Conservation (phyloP, 257 asterid genomes). For the Solanum bulbocastanum region DNA sequence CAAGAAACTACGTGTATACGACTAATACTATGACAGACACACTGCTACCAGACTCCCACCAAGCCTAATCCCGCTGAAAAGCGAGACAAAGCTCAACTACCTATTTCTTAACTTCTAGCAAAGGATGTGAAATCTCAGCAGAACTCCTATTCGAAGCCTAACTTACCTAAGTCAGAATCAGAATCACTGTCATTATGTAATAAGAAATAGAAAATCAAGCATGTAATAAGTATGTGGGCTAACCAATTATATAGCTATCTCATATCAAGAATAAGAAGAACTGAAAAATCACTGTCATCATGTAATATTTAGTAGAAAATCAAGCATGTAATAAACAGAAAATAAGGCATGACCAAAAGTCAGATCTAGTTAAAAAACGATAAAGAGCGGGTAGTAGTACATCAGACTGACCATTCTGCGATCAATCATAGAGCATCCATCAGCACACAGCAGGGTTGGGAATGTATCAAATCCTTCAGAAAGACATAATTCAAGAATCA, state of each 20-base stretch:
- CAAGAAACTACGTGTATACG: not conserved
- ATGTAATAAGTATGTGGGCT: not conserved
- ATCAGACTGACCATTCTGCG: conserved; percentile 69
- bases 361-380: not conserved
- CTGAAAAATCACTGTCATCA: not conserved
- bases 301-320: not conserved
- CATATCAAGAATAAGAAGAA: not conserved
- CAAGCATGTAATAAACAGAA: not conserved
- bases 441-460: conserved; percentile 92
- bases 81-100: not conserved
- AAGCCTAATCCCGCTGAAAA: not conserved
- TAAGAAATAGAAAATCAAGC: not conserved
- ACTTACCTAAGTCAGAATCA: not conserved
- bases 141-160: not conserved
- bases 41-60: not conserved
- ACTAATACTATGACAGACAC: not conserved
- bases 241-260: not conserved
- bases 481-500: conserved; percentile 69
- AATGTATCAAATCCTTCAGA: conserved; percentile 93
- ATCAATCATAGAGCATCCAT: conserved; percentile 90
- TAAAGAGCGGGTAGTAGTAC: not conserved
- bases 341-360: not conserved
- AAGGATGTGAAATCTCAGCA: not conserved
- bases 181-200: not conserved
- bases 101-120: not conserved